Base-by-base conservation (phyloP, 2,329 filamentous ascomycete species). In the Claviceps pazoutovae region DNA sequence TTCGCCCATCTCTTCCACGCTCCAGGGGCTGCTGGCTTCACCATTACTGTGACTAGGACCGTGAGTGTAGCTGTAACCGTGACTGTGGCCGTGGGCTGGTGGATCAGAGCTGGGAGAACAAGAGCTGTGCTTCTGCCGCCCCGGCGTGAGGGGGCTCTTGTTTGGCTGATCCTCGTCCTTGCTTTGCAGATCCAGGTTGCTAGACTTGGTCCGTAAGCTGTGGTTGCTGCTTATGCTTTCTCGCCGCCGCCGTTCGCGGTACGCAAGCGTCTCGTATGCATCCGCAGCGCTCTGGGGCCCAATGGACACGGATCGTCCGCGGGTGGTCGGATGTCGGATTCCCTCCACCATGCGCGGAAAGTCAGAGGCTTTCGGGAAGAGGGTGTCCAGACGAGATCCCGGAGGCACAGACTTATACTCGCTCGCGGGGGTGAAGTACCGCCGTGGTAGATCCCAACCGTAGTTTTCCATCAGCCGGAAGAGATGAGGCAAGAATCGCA, bases 221-320 rank as follows among this genome's bases (percentile, higher is more conserved):
- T 69, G 67, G 51, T 78, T 74, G 61, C 76, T 75, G 53, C 70
- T 64, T 43, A 78, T 66, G 64, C 78, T 76, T 68, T 81, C 78
- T 36, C 76, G 66, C 34, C 78, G 68, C 52, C 72, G 69, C 21
- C 76, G 68, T 61, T 95, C 88, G 19, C 91, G 83, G 63, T 95
- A 95, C 5, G 91, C 93, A 48, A 98, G 74, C 19, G 89, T 88
- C 71, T 98, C 93, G 68, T 96, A 95, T 23, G 89, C 93, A 69
- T 98, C 93, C 2, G 93, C 93, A 55, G 90, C 90, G 46, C 90
- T 96, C 68, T 97, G 93, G 1, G 93, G 93, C 0, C 93, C 93
- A 50, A 97, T 79, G 5, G 89, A 95, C 37, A 97, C 81, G 36
- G 89, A 85, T 49, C 93, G 80, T 55, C 84, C 84, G 54, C 88